Conservation (phyloP, 2,329 filamentous ascomycete species). For the Botrytis paeoniae region DNA sequence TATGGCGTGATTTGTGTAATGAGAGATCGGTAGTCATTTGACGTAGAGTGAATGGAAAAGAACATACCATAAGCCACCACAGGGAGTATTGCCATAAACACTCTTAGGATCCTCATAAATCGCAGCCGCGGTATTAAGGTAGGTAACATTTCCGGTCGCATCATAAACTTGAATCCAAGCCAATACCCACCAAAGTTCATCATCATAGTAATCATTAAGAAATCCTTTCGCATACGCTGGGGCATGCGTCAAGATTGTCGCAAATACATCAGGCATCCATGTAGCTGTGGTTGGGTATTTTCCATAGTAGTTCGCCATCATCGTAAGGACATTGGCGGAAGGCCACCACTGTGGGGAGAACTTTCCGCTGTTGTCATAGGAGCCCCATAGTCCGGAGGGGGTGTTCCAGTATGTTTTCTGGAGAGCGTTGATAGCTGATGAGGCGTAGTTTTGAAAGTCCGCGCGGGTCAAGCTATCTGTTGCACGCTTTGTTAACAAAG, state of each 20-base stretch:
- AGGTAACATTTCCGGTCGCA: conserved; percentile 49
- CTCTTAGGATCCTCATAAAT: conserved; percentile 57
- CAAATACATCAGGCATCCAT: conserved; percentile 18
- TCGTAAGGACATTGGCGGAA: conserved; percentile 63
- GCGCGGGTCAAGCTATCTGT: not conserved
- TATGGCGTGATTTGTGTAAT: conserved; percentile 8
- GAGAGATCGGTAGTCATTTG: not conserved
- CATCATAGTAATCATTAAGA: conserved; percentile 55
- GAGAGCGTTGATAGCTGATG: conserved; percentile 14
- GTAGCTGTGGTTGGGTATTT: conserved; percentile 24
- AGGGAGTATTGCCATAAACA: conserved; percentile 49
- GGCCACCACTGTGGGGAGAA: conserved; percentile 72
- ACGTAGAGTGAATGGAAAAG: not conserved
- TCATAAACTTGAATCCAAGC: conserved; percentile 57
- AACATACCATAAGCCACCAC: conserved; percentile 49
- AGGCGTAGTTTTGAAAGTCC: conserved; percentile 16
- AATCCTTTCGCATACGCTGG: conserved; percentile 29
- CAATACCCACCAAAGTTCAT: conserved; percentile 63
- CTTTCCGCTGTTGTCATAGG: conserved; percentile 47
- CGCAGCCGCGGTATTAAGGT: conserved; percentile 50
- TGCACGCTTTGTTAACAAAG: not conserved
- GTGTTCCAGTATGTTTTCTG: conserved; percentile 46
- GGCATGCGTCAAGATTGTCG: conserved; percentile 30
- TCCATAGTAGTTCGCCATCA: conserved; percentile 52
- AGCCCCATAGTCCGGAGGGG: conserved; percentile 59